These are phyloP conservation scores for Lichina pygmaea DNA, from an alignment of 495 filamentous ascomycete species.

Conservation along the genomic window DNA sequence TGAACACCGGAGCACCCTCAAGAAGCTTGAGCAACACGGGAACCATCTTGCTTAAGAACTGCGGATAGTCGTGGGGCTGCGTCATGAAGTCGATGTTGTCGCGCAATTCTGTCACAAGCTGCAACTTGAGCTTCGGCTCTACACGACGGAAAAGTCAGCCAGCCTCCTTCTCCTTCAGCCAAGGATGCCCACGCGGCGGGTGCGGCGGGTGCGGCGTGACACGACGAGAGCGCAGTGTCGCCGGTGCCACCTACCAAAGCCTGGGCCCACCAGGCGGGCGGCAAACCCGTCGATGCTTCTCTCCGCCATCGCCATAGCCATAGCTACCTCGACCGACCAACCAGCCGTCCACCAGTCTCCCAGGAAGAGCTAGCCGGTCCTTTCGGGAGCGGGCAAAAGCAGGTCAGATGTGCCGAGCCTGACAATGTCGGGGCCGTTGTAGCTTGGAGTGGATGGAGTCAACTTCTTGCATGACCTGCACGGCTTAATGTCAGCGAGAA, in stretches of 20 bases:
- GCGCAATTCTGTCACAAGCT: slow-evolving; percentile 52
- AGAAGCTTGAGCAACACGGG: slow-evolving; percentile 74
- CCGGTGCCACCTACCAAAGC: slow-evolving; percentile 20
- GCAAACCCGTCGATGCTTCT: slow-evolving; percentile 31
- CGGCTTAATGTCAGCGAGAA: no score
- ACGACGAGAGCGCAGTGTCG: background rate
- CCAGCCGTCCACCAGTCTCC: no score
- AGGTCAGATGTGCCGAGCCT: no score
- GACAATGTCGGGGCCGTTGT: no score
- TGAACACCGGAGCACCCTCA: slow-evolving; percentile 69
- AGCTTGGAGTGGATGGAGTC: no score
- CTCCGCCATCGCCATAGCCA: slow-evolving; percentile 9
- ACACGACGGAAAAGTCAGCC: slow-evolving; percentile 2
- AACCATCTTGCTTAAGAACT: slow-evolving; percentile 63
- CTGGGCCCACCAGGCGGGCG: slow-evolving; percentile 29
- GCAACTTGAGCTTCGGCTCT: slow-evolving; percentile 55
- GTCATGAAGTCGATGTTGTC: slow-evolving; percentile 59
- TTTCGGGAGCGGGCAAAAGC: no score
- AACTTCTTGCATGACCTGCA: no score
- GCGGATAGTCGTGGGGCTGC: slow-evolving; percentile 34
- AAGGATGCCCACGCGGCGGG: background rate
- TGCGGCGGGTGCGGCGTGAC: slow-evolving; percentile 1
- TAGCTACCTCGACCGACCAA: no score
- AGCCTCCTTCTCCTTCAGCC: background rate
- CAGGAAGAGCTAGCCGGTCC: no score